Evolutionary conservation across 352 stramenopile genomes (phyloP).

Genomic region (Globisporangium nagaii): DNA sequence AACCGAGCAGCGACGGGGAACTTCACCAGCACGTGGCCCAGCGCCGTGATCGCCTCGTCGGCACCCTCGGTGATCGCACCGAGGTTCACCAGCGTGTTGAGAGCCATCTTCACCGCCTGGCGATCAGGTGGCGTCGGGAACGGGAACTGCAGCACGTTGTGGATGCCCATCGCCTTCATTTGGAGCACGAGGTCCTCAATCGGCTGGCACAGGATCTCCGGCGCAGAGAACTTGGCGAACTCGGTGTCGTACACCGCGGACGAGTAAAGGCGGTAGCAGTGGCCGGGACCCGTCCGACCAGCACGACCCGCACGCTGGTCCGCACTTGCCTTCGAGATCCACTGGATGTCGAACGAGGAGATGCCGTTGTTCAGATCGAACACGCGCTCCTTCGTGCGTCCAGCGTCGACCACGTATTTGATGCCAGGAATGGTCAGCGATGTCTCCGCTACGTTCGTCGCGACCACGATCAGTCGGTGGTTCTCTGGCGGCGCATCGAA

Average conservation of each 20-base stretch:
- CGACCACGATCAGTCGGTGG: slow-evolving; percentile 93
- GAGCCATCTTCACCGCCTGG: slow-evolving; percentile 81
- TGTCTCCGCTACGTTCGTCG: slow-evolving; percentile 99
- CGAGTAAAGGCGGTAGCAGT: slow-evolving; percentile 98
- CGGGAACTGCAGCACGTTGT: slow-evolving; percentile 93
- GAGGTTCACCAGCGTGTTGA: slow-evolving; percentile 81
- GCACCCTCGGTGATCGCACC: slow-evolving; percentile 53
- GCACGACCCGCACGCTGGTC: slow-evolving; percentile 93
- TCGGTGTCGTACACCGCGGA: slow-evolving; percentile 94
- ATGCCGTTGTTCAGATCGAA: slow-evolving; percentile 91
- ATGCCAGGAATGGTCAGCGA: slow-evolving; percentile 94
- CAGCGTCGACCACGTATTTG: slow-evolving; percentile 97
- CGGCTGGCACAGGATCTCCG: slow-evolving; percentile 89
- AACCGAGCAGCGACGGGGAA: slow-evolving; percentile 86
- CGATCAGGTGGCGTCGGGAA: slow-evolving; percentile 94
- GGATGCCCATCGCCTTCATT: slow-evolving; percentile 98
- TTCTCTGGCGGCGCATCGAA: slow-evolving; percentile 85
- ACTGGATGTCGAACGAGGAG: slow-evolving; percentile 92
- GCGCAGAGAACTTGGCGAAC: slow-evolving; percentile 87
- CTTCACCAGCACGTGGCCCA: slow-evolving; percentile 77
- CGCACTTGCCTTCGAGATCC: slow-evolving; percentile 82
- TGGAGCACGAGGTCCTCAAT: slow-evolving; percentile 96
- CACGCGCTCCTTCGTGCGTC: slow-evolving; percentile 94
- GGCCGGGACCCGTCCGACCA: slow-evolving; percentile 93
- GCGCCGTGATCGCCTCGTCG: slow-evolving; percentile 69